A percentile compares a stretch with the other conserved stretches of the same genome.
phyloP scores from a whole-genome alignment of 208 protist genomes.

The Crithidia bombi region DNA sequence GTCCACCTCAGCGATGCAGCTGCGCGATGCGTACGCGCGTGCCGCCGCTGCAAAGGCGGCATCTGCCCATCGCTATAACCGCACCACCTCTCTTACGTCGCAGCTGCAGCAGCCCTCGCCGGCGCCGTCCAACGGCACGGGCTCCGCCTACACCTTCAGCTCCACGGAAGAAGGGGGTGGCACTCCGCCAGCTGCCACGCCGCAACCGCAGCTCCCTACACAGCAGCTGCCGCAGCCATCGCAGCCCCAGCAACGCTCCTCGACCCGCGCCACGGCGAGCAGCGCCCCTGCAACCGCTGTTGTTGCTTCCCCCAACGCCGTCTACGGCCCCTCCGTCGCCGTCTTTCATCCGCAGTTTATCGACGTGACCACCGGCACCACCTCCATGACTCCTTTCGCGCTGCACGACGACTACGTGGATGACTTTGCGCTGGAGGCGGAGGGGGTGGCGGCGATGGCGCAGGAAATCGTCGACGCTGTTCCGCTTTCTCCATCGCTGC shows the following conservation, averaged over 20 bases:
- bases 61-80: neutral
- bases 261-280: constrained; percentile 4
- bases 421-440: neutral
- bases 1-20: constrained; percentile 18
- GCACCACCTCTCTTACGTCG: constrained; percentile 3
- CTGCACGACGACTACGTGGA: constrained; percentile 32
- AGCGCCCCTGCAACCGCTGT: constrained; percentile 5
- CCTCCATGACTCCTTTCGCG: constrained; percentile 61
- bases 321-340: constrained; percentile 45
- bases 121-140: neutral
- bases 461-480: constrained; percentile 14
- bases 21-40: constrained; percentile 35
- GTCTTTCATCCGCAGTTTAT: constrained; percentile 65
- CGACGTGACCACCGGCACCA: constrained; percentile 51
- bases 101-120: constrained; percentile 6
- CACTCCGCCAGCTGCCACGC: neutral
- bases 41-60: constrained; percentile 19
- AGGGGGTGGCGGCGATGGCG: constrained; percentile 10
- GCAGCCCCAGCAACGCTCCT: constrained; percentile 2
- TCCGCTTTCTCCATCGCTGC: neutral
- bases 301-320: constrained; percentile 1
- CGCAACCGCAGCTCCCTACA: neutral
- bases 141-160: neutral
- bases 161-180: neutral
- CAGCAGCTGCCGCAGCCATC: constrained; percentile 4